Evolutionary conservation across 179 eudicot genomes (phyloP).

Genomic region (Silene coronaria): DNA sequence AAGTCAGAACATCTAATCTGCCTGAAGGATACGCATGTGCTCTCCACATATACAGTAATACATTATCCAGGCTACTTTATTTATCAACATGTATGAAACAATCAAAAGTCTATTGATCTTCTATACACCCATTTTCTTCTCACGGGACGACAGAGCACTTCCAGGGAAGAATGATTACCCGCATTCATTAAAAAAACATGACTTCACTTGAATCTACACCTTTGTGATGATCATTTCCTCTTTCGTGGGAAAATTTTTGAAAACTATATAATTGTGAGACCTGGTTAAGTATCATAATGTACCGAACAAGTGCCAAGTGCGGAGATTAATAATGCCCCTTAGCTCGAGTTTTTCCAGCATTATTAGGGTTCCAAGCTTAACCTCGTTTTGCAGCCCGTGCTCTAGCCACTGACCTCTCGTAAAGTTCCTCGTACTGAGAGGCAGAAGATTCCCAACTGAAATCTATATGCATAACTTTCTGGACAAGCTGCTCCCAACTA

Average conservation of each 20-base stretch:
- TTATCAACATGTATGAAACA: background rate
- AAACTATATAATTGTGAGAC: background rate
- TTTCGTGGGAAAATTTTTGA: background rate
- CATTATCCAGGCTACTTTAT: background rate
- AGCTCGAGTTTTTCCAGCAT: background rate
- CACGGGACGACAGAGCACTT: background rate
- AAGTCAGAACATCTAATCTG: background rate
- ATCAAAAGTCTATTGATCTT: background rate
- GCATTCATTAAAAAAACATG: background rate
- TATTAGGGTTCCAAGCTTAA: background rate
- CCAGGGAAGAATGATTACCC: background rate
- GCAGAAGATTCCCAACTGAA: slow-evolving; percentile 93
- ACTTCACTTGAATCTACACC: background rate
- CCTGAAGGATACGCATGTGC: background rate
- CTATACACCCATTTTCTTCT: background rate
- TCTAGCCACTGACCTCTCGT: slow-evolving; percentile 55
- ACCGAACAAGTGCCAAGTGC: background rate
- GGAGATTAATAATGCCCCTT: background rate
- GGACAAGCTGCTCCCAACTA: slow-evolving; percentile 71
- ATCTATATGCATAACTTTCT: slow-evolving; percentile 72
- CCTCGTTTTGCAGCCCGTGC: slow-evolving; percentile 48
- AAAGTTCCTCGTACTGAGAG: slow-evolving; percentile 72
- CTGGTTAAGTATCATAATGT: background rate
- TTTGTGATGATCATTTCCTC: background rate
- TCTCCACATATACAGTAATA: background rate